These are phyloP conservation scores for Trichomonas gallinae DNA, from an alignment of 208 protist species.

Conservation along the genomic window DNA sequence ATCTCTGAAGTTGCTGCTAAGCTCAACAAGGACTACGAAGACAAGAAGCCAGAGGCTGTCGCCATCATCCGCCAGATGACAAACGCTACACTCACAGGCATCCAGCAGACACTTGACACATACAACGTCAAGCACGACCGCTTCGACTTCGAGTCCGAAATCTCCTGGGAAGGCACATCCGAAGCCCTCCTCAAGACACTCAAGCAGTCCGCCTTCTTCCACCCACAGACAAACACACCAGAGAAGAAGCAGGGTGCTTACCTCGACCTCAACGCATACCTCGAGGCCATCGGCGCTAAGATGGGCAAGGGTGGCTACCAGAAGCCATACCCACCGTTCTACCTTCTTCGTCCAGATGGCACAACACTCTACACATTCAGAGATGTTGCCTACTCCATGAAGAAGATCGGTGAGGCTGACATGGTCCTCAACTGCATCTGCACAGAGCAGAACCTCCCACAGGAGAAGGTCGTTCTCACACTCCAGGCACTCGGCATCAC, in stretches of 20 bases:
- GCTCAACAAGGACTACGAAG: not conserved
- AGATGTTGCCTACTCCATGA: constrained; percentile 15
- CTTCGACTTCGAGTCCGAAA: not conserved
- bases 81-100: not conserved
- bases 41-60: not conserved
- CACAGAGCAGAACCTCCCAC: constrained; percentile 9
- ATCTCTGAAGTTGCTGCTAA: not conserved
- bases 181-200: not conserved
- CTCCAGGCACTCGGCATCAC: not conserved
- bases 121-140: not conserved
- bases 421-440: constrained; percentile 10
- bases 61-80: not conserved
- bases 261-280: not conserved
- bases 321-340: constrained; percentile 14
- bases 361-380: not conserved
- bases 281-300: not conserved
- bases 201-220: not conserved
- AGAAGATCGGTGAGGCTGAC: not conserved
- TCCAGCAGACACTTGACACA: not conserved
- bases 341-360: not conserved
- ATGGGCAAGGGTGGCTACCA: not conserved
- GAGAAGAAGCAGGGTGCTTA: not conserved
- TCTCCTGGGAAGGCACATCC: not conserved
- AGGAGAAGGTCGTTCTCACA: constrained; percentile 1
- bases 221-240: not conserved